These are phyloP conservation scores for Aurantiochytrium sp. DNA, from an alignment of 108 stramenopile genomes.

Conservation along the genomic window DNA sequence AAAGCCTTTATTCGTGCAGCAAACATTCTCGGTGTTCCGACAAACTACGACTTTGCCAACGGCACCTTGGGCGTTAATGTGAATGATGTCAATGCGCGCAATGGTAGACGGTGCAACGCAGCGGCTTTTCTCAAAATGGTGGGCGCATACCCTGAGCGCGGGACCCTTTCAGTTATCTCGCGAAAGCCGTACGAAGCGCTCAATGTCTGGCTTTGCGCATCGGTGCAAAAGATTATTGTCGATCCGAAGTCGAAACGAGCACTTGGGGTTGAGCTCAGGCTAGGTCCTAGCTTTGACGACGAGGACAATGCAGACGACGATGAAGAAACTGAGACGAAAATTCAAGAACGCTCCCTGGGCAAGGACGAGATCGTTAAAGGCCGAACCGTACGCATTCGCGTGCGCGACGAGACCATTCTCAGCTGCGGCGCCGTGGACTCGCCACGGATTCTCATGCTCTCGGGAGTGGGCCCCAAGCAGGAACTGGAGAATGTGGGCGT, in stretches of 20 bases:
- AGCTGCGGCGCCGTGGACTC: constrained; percentile 32
- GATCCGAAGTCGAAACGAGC: constrained; percentile 12
- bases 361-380: constrained; percentile 18
- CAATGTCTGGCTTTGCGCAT: neutral
- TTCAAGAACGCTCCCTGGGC: neutral
- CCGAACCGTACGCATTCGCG: neutral
- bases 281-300: constrained; percentile 27
- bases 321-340: neutral
- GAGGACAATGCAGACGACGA: constrained; percentile 18
- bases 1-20: neutral
- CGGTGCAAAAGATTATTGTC: constrained; percentile 22
- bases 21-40: neutral
- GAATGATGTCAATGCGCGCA: neutral
- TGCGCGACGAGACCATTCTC: constrained; percentile 22
- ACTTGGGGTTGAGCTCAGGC: constrained; percentile 30
- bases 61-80: neutral
- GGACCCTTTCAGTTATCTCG: neutral
- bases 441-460: constrained; percentile 34
- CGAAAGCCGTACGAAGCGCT: neutral
- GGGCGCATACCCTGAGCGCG: neutral
- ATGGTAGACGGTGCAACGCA: neutral
- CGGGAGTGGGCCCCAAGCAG: constrained; percentile 27
- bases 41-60: neutral
- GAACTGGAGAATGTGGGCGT: constrained; percentile 30
- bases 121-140: neutral